A percentile compares a stretch with the other conserved stretches of the same genome.
phyloP scores from a whole-genome alignment of 116 monocot genomes.

The Cymodocea nodosa region DNA sequence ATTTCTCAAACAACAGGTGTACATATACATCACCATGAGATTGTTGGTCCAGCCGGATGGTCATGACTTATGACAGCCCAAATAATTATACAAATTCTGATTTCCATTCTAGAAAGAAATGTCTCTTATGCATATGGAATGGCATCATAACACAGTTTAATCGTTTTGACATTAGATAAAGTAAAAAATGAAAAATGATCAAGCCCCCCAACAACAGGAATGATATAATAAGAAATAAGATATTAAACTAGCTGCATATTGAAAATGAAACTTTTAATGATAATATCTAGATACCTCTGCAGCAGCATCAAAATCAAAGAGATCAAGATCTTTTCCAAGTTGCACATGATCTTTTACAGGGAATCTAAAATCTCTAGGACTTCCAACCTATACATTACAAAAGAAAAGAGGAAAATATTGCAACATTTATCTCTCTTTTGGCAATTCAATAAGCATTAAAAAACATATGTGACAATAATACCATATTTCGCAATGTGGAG shows the following conservation, averaged over 20 bases:
- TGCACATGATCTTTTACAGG: conserved; percentile 79
- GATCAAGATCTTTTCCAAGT: conserved; percentile 80
- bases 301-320: conserved; percentile 98
- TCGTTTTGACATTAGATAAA: too few relatives aligned
- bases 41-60: too few relatives aligned
- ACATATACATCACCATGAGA: too few relatives aligned
- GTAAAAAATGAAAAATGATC: too few relatives aligned
- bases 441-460: neutral
- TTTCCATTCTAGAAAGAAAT: too few relatives aligned
- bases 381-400: conserved; percentile 48
- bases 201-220: too few relatives aligned
- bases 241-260: neutral
- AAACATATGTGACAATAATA: conserved; percentile 12
- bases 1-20: too few relatives aligned
- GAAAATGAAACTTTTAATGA: conserved; percentile 1
- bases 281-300: conserved; percentile 53
- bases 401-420: conserved; percentile 1
- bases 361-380: conserved; percentile 51
- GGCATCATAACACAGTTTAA: too few relatives aligned
- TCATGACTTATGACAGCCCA: too few relatives aligned
- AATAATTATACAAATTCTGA: too few relatives aligned
- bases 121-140: too few relatives aligned
- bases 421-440: neutral
- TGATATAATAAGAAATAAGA: too few relatives aligned
- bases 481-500: conserved; percentile 68